Conservation (phyloP, 2,329 filamentous ascomycete species). For the Xylariales sp. region DNA sequence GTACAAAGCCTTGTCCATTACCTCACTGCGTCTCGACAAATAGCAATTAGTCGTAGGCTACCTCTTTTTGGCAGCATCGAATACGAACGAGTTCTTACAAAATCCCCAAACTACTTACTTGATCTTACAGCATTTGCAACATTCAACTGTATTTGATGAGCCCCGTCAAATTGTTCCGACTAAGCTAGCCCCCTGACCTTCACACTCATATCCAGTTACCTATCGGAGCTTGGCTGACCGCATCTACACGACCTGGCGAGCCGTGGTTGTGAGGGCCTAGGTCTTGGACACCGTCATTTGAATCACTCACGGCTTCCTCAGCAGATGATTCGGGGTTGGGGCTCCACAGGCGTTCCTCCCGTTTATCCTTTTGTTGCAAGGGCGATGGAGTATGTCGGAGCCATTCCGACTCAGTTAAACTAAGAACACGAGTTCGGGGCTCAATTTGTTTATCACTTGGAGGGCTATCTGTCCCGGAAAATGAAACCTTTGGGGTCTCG, state of each 20-base stretch:
- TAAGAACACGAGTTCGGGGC: slow-evolving; percentile 35
- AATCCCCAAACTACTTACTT: slow-evolving; percentile 6
- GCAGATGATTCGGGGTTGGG: slow-evolving; percentile 32
- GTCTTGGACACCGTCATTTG: slow-evolving; percentile 3
- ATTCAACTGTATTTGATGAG: slow-evolving; percentile 9
- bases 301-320: not conserved
- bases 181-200: not conserved
- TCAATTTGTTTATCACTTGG: slow-evolving; percentile 18
- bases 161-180: not conserved
- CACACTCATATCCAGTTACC: slow-evolving; percentile 45
- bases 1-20: not conserved
- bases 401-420: slow-evolving; percentile 49
- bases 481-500: slow-evolving; percentile 28
- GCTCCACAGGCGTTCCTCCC: slow-evolving; percentile 41
- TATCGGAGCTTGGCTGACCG: slow-evolving; percentile 28
- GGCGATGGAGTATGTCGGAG: slow-evolving; percentile 48
- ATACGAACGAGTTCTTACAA: slow-evolving; percentile 20
- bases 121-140: slow-evolving; percentile 1
- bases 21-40: not conserved
- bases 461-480: slow-evolving; percentile 29
- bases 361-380: slow-evolving; percentile 29
- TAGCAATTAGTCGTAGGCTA: not conserved
- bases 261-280: not conserved
- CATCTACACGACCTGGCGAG: not conserved
- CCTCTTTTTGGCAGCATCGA: not conserved